Evolutionary conservation across 1,284 basidiomycete species (phyloP).

Genomic region (Heterobasidion parviporum): DNA sequence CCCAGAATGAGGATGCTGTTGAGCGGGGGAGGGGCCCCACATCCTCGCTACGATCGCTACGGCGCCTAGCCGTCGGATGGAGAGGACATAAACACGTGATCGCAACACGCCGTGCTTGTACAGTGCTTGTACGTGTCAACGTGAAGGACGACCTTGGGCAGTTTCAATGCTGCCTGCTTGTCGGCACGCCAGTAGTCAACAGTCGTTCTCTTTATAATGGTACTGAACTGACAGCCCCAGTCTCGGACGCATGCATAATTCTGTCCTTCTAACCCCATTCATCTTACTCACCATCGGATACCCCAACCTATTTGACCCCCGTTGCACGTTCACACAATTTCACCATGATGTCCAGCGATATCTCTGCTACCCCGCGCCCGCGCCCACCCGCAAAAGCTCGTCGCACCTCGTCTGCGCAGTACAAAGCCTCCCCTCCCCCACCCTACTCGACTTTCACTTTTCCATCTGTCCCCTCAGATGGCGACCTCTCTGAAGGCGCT

Average conservation of each 20-base stretch:
- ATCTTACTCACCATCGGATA: neutral
- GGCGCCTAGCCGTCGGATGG: no score
- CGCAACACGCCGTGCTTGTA: no score
- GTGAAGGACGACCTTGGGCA: neutral
- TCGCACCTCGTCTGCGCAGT: constrained; percentile 27
- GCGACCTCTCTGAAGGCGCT: constrained; percentile 6
- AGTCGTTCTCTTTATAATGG: neutral
- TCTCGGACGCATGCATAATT: no score
- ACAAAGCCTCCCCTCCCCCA: constrained; percentile 42
- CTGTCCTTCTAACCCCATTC: neutral
- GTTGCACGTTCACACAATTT: neutral
- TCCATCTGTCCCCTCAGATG: constrained; percentile 11
- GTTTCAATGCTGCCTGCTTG: neutral
- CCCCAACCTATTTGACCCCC: no score
- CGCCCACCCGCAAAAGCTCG: constrained; percentile 53
- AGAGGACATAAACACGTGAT: no score
- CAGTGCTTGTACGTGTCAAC: neutral
- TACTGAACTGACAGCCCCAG: neutral
- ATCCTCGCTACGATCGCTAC: no score
- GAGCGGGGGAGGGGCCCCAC: no score
- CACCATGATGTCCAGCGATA: constrained; percentile 38
- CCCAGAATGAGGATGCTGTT: no score
- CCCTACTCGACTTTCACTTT: constrained; percentile 34
- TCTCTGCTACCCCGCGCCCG: constrained; percentile 39
- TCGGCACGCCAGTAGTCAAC: neutral